Evolutionary conservation across 2,329 filamentous ascomycete species (phyloP), one percentile per base, ranked within the genome.

Genomic region (Keithomyces neogunnii): DNA sequence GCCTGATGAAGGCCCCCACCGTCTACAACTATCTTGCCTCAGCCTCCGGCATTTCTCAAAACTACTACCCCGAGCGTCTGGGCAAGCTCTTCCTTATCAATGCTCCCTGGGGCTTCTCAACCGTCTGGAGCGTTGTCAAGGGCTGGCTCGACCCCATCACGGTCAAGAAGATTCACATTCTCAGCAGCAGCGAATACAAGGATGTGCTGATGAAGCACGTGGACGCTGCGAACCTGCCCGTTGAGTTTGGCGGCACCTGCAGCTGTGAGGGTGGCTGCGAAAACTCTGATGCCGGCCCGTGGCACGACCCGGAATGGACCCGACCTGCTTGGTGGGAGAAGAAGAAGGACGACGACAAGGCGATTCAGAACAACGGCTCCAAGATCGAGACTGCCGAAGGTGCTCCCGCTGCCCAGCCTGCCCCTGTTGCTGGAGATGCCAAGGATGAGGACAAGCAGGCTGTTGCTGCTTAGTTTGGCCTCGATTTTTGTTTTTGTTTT

Each of bases 41-140:
- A 67, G 90, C 89, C 45, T 93, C 89, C 35, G 84, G 76, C 68
- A 88, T 99, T 73, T 95, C 89, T 58, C 93, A 97, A 74, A 96
- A 97, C 81, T 95, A 97, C 82, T 99, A 99, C 75, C 93, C 93
- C 6, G 93, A 99, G 79, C 88, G 93, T 53, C 79, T 99, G 53
- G 93, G 93, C 64, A 91, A 90, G 73, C 80, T 99, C 66, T 99
- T 96, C 79, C 75, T 99, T 62, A 96, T 99, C 83, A 99, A 99
- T 73, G 89, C 92, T 3, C 90, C 90, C 26, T 97, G 91, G 91
- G 91, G 91, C 30, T 97, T 97, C 78, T 85, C 85, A 55, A 80
- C 80, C 60, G 87, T 90, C 56, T 99, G 93, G 80, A 78, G 74
- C 66, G 79, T 95, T 52, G 81, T 97, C 71, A 96, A 95, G 80